Percentiles rank a stretch among this genome's conserved stretches.
Conservation (phyloP, 495 filamentous ascomycete species). For the Hypomontagnella monticulosa region DNA sequence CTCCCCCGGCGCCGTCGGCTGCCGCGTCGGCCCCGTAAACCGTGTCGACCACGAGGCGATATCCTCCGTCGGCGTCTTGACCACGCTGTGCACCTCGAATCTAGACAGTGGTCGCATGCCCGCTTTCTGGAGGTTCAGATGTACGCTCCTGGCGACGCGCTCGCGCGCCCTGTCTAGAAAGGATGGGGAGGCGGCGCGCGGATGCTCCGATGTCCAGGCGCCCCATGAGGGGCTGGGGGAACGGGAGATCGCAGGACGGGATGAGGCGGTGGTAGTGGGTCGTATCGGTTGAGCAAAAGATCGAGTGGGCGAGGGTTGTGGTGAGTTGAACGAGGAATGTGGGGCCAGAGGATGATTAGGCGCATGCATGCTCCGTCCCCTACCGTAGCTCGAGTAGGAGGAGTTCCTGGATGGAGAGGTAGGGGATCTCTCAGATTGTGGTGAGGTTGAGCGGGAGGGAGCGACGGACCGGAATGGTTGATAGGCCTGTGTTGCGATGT, state of each 20-base stretch:
- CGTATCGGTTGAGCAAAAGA: not conserved
- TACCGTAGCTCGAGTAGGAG: not conserved
- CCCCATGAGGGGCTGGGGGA: conserved; percentile 18
- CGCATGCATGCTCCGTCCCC: not conserved
- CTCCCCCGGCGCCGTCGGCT: not conserved
- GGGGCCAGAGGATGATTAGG: not conserved
- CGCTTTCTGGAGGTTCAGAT: conserved; percentile 13
- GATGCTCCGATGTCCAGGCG: conserved; percentile 13
- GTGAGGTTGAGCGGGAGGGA: not conserved
- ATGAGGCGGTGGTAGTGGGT: not conserved
- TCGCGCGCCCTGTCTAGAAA: conserved; percentile 23
- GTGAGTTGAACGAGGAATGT: not conserved
- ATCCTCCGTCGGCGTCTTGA: not conserved
- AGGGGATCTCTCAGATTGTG: not conserved
- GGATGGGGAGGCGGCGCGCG: conserved; percentile 14
- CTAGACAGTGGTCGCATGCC: conserved; percentile 7
- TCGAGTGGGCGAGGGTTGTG: not conserved
- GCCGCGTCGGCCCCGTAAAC: not conserved
- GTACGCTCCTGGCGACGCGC: not conserved
- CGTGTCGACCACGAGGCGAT: not conserved
- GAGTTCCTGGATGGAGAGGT: not conserved
- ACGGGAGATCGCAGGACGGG: not conserved
- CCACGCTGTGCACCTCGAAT: conserved; percentile 34
- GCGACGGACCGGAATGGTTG: no score
- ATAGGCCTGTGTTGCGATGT: no score